Evolutionary conservation across 73 alveolate species (phyloP), one percentile per base, ranked within the genome.

Genomic region (Blepharisma japonicum): DNA sequence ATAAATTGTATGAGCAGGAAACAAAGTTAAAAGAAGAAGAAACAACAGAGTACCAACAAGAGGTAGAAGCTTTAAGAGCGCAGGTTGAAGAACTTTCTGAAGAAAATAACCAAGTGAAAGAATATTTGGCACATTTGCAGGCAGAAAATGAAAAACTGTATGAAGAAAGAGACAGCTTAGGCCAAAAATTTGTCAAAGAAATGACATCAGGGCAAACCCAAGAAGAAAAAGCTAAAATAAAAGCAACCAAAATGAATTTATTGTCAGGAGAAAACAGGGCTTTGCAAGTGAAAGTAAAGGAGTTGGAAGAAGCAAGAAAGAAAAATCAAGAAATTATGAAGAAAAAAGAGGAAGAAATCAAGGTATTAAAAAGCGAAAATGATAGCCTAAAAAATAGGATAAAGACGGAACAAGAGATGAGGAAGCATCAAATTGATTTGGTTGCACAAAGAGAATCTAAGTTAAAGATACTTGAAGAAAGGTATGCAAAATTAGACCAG

Each of bases 181-280:
- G 74, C 2, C 38, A 18, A 2, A 61, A 39, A 25, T 18, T 20
- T 25, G 74, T 61, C 4, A n/a, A 61, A 25, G 74, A 61, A 25
- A 25, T 25, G 11, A 14, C 38, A 14, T 61, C 47, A 25, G 23
- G 46, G 14, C 74, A 61, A 25, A 61, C 74, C 5, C 14, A 61
- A 5, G 74, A 61, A 61, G 74, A 61, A 61, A 61, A 61, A 25
- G 74, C 74, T n/a, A 61, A 61, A 61, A 25, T 25, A 39, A 61
- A 61, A 61, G 46, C 74, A 8, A 61, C 74, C 47, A 61, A 61
- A 61, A 61, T 61, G 47, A 61, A 61, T 39, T 39, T 61, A 14
- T 61, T 61, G 46, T 14, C 74, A 14, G 47, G 47, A 14, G 74
- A 61, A 61, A 61, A 61, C 47, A 61, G 23, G 47, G 74, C 74